Percentiles rank a stretch among this genome's conserved stretches.
phyloP scores from a whole-genome alignment of 1,139 yeast species.

The Spencermartinsiella ligniputridi region DNA sequence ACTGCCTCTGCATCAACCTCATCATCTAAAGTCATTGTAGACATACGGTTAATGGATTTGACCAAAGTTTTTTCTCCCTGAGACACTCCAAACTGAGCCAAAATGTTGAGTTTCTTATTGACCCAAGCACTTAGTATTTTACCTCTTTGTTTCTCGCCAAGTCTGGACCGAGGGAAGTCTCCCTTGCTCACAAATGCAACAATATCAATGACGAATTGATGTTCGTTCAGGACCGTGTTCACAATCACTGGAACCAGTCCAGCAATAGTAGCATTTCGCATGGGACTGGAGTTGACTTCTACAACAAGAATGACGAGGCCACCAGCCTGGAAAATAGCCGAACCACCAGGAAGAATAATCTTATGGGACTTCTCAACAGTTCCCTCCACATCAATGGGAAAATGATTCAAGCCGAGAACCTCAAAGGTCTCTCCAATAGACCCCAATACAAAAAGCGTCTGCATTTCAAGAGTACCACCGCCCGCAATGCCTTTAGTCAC shows the following conservation, averaged over 20 bases:
- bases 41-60: constrained; percentile 15
- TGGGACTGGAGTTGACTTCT: constrained; percentile 48
- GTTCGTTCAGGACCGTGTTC: constrained; percentile 71
- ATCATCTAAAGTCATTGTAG: constrained; percentile 1
- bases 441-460: constrained; percentile 82
- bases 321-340: constrained; percentile 75
- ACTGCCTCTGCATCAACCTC: constrained; percentile 4
- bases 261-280: constrained; percentile 42
- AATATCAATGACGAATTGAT: constrained; percentile 80
- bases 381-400: constrained; percentile 77
- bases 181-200: constrained; percentile 72
- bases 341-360: constrained; percentile 52
- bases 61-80: constrained; percentile 26
- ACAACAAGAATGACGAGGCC: constrained; percentile 77
- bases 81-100: constrained; percentile 35
- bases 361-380: constrained; percentile 67
- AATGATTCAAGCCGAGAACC: constrained; percentile 84
- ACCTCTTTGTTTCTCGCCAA: constrained; percentile 74
- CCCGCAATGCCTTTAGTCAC: constrained; percentile 41
- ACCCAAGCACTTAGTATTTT: constrained; percentile 56
- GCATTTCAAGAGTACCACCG: constrained; percentile 53
- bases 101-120: constrained; percentile 38
- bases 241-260: constrained; percentile 81
- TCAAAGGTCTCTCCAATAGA: constrained; percentile 86
- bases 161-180: constrained; percentile 61